A percentile compares a stretch with the other conserved stretches of the same genome.
These are phyloP conservation scores for Thinopyrum obtusiflorum DNA, from an alignment of 202 grass and related monocot species.

Conservation along the genomic window DNA sequence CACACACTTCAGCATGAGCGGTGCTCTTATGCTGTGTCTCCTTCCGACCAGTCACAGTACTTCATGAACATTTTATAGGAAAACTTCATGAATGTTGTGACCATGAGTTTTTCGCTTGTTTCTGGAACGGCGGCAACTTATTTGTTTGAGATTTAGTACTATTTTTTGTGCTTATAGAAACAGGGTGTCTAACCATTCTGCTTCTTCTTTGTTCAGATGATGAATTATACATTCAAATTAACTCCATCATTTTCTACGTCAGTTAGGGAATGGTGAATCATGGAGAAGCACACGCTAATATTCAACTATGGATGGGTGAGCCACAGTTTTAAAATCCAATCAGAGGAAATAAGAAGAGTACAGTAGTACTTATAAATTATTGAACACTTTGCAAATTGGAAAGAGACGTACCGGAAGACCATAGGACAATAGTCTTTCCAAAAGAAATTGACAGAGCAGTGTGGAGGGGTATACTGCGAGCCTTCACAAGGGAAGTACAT, in stretches of 20 bases:
- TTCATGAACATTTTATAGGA: neutral
- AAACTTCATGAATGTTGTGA: conserved; percentile 1
- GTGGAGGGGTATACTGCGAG: conserved; percentile 92
- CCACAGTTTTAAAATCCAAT: neutral
- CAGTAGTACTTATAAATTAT: neutral
- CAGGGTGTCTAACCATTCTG: neutral
- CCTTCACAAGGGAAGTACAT: conserved; percentile 91
- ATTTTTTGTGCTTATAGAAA: neutral
- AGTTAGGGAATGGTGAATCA: neutral
- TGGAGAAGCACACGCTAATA: neutral
- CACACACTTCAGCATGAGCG: neutral
- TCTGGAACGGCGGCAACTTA: neutral
- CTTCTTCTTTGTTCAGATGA: neutral
- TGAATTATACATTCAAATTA: neutral
- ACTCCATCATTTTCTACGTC: neutral
- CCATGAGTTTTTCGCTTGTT: conserved; percentile 2
- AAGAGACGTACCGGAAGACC: conserved; percentile 77
- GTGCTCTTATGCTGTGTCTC: neutral
- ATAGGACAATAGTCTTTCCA: conserved; percentile 99
- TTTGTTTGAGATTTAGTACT: neutral
- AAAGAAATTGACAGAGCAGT: conserved; percentile 86
- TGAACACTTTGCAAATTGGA: conserved; percentile 24
- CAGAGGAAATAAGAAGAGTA: neutral
- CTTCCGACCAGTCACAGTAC: conserved; percentile 13
- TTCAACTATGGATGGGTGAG: conserved; percentile 5